A percentile compares a stretch with the other conserved stretches of the same genome.
phyloP scores from a whole-genome alignment of 1,139 yeast species.

The Yamadazyma diospyri region DNA sequence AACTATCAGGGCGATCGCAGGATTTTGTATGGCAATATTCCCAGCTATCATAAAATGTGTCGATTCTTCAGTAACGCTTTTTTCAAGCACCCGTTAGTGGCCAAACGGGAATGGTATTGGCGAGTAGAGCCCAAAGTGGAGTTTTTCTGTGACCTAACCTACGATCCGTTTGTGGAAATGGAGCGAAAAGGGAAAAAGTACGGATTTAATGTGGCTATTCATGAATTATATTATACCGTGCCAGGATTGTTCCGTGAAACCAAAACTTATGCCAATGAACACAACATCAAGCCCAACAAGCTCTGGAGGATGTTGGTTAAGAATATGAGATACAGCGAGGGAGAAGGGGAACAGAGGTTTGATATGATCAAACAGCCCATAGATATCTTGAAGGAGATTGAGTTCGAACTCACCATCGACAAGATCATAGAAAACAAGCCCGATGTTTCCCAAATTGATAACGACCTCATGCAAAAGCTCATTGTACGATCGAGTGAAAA shows the following conservation, averaged over 20 bases:
- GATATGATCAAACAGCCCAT: conserved; percentile 16
- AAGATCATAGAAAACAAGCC: conserved; percentile 18
- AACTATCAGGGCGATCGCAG: conserved; percentile 75
- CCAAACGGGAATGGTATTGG: conserved; percentile 84
- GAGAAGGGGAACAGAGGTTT: conserved; percentile 18
- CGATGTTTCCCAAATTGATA: conserved; percentile 19
- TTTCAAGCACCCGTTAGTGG: conserved; percentile 69
- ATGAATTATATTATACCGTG: conserved; percentile 73
- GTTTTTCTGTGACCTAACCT: conserved; percentile 83
- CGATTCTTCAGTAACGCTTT: conserved; percentile 75
- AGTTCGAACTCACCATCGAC: conserved; percentile 24
- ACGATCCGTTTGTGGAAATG: conserved; percentile 89
- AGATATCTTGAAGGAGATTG: conserved; percentile 26
- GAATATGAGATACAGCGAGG: conserved; percentile 24
- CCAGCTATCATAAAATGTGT: conserved; percentile 71
- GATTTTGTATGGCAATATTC: conserved; percentile 76
- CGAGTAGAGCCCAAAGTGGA: conserved; percentile 89
- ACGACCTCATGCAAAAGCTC: conserved; percentile 23
- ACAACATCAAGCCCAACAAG: conserved; percentile 46
- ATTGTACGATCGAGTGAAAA: conserved; percentile 23
- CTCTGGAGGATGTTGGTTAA: conserved; percentile 56
- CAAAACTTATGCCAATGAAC: conserved; percentile 49
- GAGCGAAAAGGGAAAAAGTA: conserved; percentile 62
- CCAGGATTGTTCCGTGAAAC: conserved; percentile 79
- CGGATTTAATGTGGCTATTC: conserved; percentile 76